phyloP scores from a whole-genome alignment of 163 green algal genomes.

The Scenedesmus sp. region DNA sequence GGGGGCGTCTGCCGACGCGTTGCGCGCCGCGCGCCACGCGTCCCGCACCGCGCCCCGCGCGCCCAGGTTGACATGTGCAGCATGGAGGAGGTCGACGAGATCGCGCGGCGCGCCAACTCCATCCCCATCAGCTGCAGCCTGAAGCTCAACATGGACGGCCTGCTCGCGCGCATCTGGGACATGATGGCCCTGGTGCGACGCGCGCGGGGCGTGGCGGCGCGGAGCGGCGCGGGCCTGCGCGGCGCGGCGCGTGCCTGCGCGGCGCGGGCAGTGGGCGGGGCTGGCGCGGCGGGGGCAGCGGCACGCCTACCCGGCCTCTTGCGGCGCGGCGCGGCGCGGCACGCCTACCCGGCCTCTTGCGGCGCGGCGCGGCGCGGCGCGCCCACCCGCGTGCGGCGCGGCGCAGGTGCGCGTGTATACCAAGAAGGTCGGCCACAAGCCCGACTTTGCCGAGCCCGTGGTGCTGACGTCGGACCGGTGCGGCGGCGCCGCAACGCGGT shows the following conservation, averaged over 20 bases:
- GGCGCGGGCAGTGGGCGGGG: no score
- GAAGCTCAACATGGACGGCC: constrained; percentile 92
- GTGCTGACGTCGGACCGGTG: constrained; percentile 86
- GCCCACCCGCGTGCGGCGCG: no score
- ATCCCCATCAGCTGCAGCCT: constrained; percentile 91
- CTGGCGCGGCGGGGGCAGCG: neutral
- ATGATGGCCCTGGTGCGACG: constrained; percentile 91
- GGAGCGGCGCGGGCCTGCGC: no score
- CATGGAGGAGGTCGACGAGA: constrained; percentile 96
- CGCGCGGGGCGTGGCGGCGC: no score
- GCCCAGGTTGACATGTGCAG: constrained; percentile 74
- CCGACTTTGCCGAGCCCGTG: constrained; percentile 97
- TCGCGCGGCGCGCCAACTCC: constrained; percentile 78
- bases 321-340: no score
- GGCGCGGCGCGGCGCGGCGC: no score
- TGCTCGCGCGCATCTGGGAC: constrained; percentile 92
- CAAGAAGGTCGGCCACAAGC: constrained; percentile 89
- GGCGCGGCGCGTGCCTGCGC: no score
- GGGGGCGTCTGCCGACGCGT: no score
- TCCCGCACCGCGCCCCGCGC: neutral
- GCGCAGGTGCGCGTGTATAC: constrained; percentile 91
- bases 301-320: neutral
- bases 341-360: no score
- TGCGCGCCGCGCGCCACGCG: no score
- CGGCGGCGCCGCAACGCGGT: no score